These are phyloP conservation scores for Cercis canadensis DNA, from an alignment of 306 rosid species.

Conservation along the genomic window DNA sequence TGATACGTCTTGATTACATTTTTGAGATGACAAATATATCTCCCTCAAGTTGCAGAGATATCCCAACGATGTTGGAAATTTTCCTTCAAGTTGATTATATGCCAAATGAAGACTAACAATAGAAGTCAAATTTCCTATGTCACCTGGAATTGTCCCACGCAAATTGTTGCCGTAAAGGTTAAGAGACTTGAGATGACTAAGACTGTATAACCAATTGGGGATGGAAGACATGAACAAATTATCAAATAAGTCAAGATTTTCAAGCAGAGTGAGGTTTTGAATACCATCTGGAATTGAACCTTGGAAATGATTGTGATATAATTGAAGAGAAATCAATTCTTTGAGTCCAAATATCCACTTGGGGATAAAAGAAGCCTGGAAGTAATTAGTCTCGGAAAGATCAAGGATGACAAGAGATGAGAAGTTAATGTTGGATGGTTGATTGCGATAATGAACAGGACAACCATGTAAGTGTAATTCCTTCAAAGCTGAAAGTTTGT, in stretches of 20 bases:
- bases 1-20: background rate
- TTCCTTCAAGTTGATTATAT: background rate
- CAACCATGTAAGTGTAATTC: background rate
- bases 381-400: background rate
- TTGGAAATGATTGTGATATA: accelerated
- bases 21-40: background rate
- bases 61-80: background rate
- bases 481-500: constrained; percentile 21
- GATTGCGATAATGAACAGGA: background rate
- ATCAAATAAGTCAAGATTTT: background rate
- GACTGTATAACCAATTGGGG: constrained; percentile 9
- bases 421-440: background rate
- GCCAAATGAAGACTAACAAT: background rate
- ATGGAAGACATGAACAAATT: constrained; percentile 31
- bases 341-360: background rate
- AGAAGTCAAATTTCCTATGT: constrained; percentile 31
- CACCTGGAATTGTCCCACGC: background rate
- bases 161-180: accelerated
- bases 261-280: constrained; percentile 34
- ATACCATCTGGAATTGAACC: background rate
- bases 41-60: constrained; percentile 22
- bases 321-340: background rate
- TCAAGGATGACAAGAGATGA: background rate
- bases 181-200: constrained; percentile 22
- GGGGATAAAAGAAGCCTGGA: background rate